Base-by-base conservation (phyloP, 805 yeast genomes). In the Lachancea nothofagi region DNA sequence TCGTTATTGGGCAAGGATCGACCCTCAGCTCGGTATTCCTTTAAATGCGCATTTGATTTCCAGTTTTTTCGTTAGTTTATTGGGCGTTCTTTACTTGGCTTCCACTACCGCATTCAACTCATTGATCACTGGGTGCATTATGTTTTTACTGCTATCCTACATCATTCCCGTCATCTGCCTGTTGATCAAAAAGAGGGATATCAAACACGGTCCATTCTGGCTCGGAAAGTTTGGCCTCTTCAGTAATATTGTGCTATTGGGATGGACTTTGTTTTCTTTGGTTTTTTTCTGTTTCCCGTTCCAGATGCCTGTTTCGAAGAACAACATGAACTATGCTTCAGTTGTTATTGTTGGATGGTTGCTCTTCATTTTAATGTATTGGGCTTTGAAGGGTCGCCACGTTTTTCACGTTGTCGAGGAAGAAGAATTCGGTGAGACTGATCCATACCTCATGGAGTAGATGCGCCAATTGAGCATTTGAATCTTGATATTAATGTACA, bases 91-190 rank as follows among this genome's bases (percentile, higher is more conserved):
- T 37, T 81, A 78, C 53, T 54, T 81, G 55, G 86, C 78, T 3
- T 79, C 86, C 3, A 67, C 75, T 10, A 75, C 84, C 3, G 87
- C 87, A 5, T 80, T 77, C 61, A 77, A 78, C 50, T 74, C 86
- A 9, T 67, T 80, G 64, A 75, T 77, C 29, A 72, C 77, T 22
- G 82, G 79, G 5, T 75, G 84, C 59, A 74, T 78, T 44, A 69
- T 77, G 4, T 80, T 80, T 53, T 60, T 80, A 42, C 62, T 78
- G 40, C 55, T 80, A 28, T 77, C 83, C 3, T 80, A 80, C 55
- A 47, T 69, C 19, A 70, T 80, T 26, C 86, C 86, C 2, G 68
- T 72, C 7, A 54, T 68, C 10, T 77, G 76, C 48, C 58, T 75
- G 40, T 58, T 78, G 43, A 45, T 53, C 44, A 71, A 63, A 50